phyloP scores from a whole-genome alignment of 495 filamentous ascomycete species.

The Glonium stellatum region DNA sequence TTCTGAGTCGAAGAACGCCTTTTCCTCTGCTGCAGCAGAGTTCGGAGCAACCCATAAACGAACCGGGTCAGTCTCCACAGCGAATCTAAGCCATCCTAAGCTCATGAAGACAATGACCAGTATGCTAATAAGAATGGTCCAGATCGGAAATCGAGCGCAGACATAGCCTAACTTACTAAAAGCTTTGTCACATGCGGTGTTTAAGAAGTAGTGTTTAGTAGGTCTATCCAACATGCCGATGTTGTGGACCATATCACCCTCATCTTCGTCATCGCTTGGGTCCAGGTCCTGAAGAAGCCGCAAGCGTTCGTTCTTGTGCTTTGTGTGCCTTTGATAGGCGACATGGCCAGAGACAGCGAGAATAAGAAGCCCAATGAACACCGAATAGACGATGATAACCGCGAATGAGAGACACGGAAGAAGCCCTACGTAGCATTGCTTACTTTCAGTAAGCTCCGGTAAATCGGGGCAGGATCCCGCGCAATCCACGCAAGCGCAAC shows the following conservation, averaged over 20 bases:
- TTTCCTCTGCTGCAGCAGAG: conserved; percentile 84
- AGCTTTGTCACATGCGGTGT: conserved; percentile 65
- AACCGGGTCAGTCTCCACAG: conserved; percentile 82
- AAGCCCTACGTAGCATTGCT: conserved; percentile 73
- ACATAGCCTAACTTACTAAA: conserved; percentile 77
- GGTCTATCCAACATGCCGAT: conserved; percentile 63
- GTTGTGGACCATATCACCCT: conserved; percentile 68
- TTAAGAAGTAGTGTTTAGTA: conserved; percentile 67
- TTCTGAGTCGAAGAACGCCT: conserved; percentile 86
- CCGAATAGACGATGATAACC: conserved; percentile 76
- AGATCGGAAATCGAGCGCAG: conserved; percentile 73
- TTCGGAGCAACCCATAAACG: conserved; percentile 91
- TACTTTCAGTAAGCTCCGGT: conserved; percentile 57
- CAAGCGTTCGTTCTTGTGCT: conserved; percentile 69
- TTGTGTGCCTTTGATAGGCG: conserved; percentile 62
- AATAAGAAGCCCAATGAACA: conserved; percentile 60
- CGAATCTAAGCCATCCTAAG: conserved; percentile 77
- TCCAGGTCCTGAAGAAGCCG: conserved; percentile 77
- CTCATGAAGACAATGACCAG: conserved; percentile 68
- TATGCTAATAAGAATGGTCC: conserved; percentile 69
- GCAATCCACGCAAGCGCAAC: conserved; percentile 92
- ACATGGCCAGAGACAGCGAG: conserved; percentile 64
- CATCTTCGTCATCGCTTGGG: conserved; percentile 86
- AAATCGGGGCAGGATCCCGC: conserved; percentile 74
- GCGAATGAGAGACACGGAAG: conserved; percentile 88